Percentiles rank a stretch among this genome's conserved stretches.
Conservation (phyloP, 2,329 filamentous ascomycete species). For the Bipolaris zeicola region DNA sequence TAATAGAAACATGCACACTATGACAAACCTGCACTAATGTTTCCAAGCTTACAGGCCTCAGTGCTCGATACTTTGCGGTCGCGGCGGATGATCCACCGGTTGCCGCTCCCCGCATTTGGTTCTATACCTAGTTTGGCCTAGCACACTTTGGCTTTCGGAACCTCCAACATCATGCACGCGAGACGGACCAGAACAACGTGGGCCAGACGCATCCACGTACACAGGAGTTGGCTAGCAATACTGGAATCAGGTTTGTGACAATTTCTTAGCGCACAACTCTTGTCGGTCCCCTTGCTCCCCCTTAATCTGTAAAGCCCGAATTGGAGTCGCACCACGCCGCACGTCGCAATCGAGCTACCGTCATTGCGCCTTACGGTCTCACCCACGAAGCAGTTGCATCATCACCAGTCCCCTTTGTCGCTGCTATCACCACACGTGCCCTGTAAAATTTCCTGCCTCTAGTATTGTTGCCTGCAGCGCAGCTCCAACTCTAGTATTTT, state of each 20-base stretch:
- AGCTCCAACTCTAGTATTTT: neutral
- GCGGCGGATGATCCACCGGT: conserved; percentile 13
- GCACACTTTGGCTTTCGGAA: conserved; percentile 23
- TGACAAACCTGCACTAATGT: neutral
- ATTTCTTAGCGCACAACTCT: conserved; percentile 54
- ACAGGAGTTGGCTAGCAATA: conserved; percentile 3
- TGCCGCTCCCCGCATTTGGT: conserved; percentile 16
- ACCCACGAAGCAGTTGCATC: neutral
- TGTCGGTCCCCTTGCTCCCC: conserved; percentile 48
- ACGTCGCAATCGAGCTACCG: conserved; percentile 13
- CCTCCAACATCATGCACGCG: conserved; percentile 26
- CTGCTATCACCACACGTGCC: conserved; percentile 4
- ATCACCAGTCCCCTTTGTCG: neutral
- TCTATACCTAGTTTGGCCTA: conserved; percentile 13
- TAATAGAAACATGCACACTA: neutral
- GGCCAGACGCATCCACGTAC: conserved; percentile 7
- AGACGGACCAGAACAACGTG: conserved; percentile 15
- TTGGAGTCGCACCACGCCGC: conserved; percentile 15
- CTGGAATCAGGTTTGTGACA: conserved; percentile 20
- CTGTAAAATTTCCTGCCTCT: neutral
- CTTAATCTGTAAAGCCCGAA: conserved; percentile 27
- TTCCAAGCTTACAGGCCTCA: neutral
- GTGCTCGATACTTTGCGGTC: neutral
- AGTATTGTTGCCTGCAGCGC: neutral
- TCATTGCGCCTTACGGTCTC: conserved; percentile 3